Percentiles rank a stretch among this genome's conserved stretches.
These are phyloP conservation scores for Davidsoniella eucalypti DNA, from an alignment of 2,329 filamentous ascomycete species.

Conservation along the genomic window DNA sequence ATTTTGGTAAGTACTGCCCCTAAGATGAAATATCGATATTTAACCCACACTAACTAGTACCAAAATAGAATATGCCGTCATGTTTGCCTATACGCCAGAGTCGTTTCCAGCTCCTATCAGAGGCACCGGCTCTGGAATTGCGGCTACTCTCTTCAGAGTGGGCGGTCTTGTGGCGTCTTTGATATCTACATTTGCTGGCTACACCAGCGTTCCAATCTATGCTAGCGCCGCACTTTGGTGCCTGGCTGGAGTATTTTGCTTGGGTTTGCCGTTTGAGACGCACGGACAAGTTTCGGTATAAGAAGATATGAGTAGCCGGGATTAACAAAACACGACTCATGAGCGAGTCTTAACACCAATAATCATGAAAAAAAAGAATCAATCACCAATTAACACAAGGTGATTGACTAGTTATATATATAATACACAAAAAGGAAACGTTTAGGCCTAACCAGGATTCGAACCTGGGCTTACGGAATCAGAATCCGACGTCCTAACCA, in stretches of 20 bases:
- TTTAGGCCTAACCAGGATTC: conserved; percentile 12
- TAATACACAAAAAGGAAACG: not conserved
- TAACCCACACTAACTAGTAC: conserved; percentile 20
- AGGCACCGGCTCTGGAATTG: conserved; percentile 34
- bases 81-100: conserved; percentile 36
- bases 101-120: conserved; percentile 38
- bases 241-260: conserved; percentile 23
- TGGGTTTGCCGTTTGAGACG: conserved; percentile 29
- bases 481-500: conserved; percentile 5
- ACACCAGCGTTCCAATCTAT: conserved; percentile 28
- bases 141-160: conserved; percentile 23
- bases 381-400: too few relatives aligned
- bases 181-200: conserved; percentile 26
- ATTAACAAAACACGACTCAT: too few relatives aligned
- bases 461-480: conserved; percentile 12
- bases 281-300: conserved; percentile 19
- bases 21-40: conserved; percentile 21
- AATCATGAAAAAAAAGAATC: too few relatives aligned
- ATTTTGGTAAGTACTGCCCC: conserved; percentile 22
- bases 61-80: not conserved
- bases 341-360: too few relatives aligned
- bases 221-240: conserved; percentile 29
- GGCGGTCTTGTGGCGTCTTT: conserved; percentile 26
- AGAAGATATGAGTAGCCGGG: not conserved
- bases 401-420: too few relatives aligned